Percentiles rank a stretch among this genome's conserved stretches.
Conservation (phyloP, 495 filamentous ascomycete genomes). For the Alectoria sarmentosa region DNA sequence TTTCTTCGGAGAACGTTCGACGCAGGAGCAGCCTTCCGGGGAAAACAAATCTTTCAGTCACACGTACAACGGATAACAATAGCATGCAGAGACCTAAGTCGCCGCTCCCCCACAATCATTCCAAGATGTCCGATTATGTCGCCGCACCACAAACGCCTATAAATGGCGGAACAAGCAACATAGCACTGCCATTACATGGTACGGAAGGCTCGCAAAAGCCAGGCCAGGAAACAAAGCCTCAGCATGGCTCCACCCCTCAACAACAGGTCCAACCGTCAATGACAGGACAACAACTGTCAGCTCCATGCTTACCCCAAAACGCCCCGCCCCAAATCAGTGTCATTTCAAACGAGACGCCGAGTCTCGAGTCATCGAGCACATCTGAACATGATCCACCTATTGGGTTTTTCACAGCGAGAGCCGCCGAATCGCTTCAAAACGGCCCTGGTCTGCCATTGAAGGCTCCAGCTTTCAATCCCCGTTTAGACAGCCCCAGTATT, state of each 20-base stretch:
- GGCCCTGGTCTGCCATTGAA: conserved; percentile 35
- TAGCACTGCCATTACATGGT: not conserved
- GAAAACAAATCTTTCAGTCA: not conserved
- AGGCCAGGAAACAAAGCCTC: conserved; percentile 22
- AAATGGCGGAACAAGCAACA: not conserved
- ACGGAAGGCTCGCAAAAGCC: not conserved
- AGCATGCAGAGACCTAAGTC: conserved; percentile 6
- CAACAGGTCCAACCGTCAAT: conserved; percentile 25
- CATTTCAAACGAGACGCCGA: not conserved
- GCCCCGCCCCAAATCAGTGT: not conserved
- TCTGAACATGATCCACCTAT: conserved; percentile 33
- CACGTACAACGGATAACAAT: conserved; percentile 4
- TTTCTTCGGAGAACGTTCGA: conserved; percentile 8
- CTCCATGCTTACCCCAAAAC: conserved; percentile 7
- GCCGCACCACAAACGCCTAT: conserved; percentile 14
- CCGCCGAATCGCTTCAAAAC: conserved; percentile 47
- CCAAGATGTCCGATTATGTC: not conserved
- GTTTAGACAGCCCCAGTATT: conserved; percentile 77
- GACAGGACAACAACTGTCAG: conserved; percentile 25
- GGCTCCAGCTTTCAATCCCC: conserved; percentile 67
- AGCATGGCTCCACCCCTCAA: conserved; percentile 30
- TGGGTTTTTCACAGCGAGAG: conserved; percentile 74
- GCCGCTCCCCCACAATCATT: not conserved
- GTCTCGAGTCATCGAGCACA: conserved; percentile 19
- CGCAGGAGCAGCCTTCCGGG: conserved; percentile 13